Base-by-base conservation (phyloP, 2,329 filamentous ascomycete species). In the Pseudogymnoascus destructans region DNA sequence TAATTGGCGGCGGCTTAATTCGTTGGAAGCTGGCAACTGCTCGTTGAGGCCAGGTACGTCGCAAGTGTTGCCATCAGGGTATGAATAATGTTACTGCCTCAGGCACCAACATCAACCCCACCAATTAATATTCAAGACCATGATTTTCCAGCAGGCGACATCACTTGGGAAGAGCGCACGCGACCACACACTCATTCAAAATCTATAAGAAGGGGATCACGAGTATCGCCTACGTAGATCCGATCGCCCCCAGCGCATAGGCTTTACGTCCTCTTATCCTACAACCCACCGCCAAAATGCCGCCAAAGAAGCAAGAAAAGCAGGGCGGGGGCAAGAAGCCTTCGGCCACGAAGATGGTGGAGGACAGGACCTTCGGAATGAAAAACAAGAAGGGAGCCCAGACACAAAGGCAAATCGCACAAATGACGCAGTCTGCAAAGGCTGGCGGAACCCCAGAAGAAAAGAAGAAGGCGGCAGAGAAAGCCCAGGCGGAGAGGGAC, bases 331-430 rank as follows among this genome's bases (percentile, higher is more conserved):
- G 68, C 65, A 76, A 74, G 71, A 83, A 83, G 74, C 81, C 80
- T 74, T 71, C 75, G 59, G 70, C 75, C 19, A 72, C 75, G 60
- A 67, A 75, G 60, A 59, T 77, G 46, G 87, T 90, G 63, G 89
- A 93, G 63, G 93, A 98, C 78, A 93, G 92, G 76, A 95, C 93
- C 55, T 98, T 98, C 79, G 93, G 93, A 67, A 97, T 98, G 93
- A 98, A 98, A 77, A 98, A 98, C 71, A 98, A 98, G 78, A 98
- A 96, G 79, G 93, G 93, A 65, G 86, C 83, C 59, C 85, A 82
- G 57, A 92, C 90, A 58, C 89, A 97, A 75, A 95, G 85, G 73
- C 83, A 91, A 66, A 97, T 98, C 70, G 85, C 87, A 60, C 87
- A 90, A 67, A 81, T 98, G 71, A 76, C 84, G 65, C 80, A 84